A percentile compares a stretch with the other conserved stretches of the same genome.
These are phyloP conservation scores for Globisporangium uncinulatum DNA, from an alignment of 352 stramenopile genomes.

Conservation along the genomic window DNA sequence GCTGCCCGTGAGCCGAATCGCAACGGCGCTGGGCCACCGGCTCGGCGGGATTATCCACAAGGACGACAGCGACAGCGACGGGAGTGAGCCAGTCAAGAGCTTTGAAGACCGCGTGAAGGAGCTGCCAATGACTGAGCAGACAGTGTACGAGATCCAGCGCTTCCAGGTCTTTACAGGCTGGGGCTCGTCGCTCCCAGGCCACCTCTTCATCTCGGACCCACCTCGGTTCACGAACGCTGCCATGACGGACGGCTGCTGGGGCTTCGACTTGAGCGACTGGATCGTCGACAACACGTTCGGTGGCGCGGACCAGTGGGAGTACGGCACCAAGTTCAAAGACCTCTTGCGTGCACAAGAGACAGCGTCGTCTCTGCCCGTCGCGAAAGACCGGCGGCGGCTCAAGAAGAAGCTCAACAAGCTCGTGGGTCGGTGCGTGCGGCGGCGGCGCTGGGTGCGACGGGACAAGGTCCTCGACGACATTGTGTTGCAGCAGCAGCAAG, in stretches of 20 bases:
- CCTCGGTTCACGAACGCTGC: slow-evolving; percentile 70
- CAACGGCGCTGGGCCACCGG: slow-evolving; percentile 19
- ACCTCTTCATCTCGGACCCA: slow-evolving; percentile 73
- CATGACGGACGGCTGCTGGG: slow-evolving; percentile 56
- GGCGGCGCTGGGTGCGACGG: slow-evolving; percentile 73
- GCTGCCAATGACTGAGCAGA: slow-evolving; percentile 50
- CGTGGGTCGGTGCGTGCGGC: slow-evolving; percentile 70
- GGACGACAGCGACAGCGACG: slow-evolving; percentile 20
- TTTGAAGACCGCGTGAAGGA: slow-evolving; percentile 70
- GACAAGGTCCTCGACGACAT: slow-evolving; percentile 49
- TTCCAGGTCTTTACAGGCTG: slow-evolving; percentile 82
- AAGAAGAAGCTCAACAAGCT: slow-evolving; percentile 84
- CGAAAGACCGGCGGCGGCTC: slow-evolving; percentile 53
- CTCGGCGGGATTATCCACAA: slow-evolving; percentile 35
- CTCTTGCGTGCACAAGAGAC: slow-evolving; percentile 62
- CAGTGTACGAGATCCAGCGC: slow-evolving; percentile 78
- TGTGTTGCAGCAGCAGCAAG: slow-evolving; percentile 4
- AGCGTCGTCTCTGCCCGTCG: slow-evolving; percentile 20
- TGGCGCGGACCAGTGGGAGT: slow-evolving; percentile 76
- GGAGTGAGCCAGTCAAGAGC: slow-evolving; percentile 23
- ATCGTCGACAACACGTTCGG: slow-evolving; percentile 73
- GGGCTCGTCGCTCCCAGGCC: slow-evolving; percentile 67
- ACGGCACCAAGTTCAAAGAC: slow-evolving; percentile 83
- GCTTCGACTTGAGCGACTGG: slow-evolving; percentile 68
- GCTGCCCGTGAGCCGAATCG: slow-evolving; percentile 56